phyloP scores from a whole-genome alignment of 2,329 filamentous ascomycete species.

The Cadophora luteo-olivacea region DNA sequence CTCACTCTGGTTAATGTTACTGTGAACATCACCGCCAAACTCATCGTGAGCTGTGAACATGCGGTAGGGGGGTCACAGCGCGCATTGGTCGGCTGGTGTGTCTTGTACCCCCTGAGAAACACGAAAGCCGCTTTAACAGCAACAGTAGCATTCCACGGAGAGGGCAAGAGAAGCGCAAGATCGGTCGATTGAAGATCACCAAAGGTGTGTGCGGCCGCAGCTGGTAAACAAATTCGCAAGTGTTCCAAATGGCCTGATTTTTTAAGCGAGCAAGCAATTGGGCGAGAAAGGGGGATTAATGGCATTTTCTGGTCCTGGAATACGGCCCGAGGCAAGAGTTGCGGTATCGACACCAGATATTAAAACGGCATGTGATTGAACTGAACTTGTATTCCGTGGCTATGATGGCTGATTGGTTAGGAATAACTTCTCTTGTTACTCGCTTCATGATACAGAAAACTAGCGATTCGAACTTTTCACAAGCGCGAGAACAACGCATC shows the following conservation, averaged over 20 bases:
- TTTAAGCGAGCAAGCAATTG: neutral
- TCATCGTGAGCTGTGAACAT: neutral
- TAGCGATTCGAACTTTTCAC: neutral
- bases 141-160: neutral
- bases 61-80: neutral
- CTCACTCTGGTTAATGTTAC: neutral
- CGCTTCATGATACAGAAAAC: neutral
- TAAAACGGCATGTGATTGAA: neutral
- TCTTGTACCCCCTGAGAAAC: neutral
- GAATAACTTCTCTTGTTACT: neutral
- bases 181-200: neutral
- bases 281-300: neutral
- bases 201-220: neutral
- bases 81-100: neutral
- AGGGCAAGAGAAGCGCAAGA: neutral
- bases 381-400: neutral
- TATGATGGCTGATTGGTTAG: neutral
- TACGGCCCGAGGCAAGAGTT: neutral
- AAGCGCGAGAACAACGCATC: neutral
- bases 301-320: neutral
- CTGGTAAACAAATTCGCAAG: neutral
- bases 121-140: neutral
- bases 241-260: constrained; percentile 3
- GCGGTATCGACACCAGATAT: neutral
- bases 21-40: neutral